Conservation (phyloP, 768 basidiomycete genomes). For the Amanita rimosa region DNA sequence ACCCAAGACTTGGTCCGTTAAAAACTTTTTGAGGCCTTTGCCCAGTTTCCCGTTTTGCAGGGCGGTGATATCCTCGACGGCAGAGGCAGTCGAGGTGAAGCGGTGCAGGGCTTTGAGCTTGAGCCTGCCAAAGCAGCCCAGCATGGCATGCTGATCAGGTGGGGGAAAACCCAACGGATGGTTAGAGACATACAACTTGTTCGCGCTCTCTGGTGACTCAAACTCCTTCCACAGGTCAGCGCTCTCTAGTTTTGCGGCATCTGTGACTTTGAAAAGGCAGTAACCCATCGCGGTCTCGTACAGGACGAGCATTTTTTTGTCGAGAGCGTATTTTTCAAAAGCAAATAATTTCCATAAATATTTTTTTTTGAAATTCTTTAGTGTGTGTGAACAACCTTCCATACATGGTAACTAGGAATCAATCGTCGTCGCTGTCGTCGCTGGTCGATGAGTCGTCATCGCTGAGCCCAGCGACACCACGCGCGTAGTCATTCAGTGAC, state of each 20-base stretch:
- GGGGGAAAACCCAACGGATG: slow-evolving; percentile 1
- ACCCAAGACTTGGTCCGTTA: slow-evolving; percentile 74
- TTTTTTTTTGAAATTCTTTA: no score
- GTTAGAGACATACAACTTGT: slow-evolving; percentile 62
- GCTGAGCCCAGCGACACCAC: slow-evolving; percentile 1
- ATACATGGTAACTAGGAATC: neutral
- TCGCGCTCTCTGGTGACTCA: slow-evolving; percentile 84
- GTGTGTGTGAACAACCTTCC: slow-evolving; percentile 1
- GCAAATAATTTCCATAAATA: no score
- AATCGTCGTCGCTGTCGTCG: slow-evolving; percentile 8
- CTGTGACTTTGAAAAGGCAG: slow-evolving; percentile 93
- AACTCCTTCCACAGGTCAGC: slow-evolving; percentile 89
- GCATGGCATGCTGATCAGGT: no score
- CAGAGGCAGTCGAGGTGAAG: slow-evolving; percentile 91
- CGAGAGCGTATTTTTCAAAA: neutral
- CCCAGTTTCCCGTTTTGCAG: slow-evolving; percentile 89
- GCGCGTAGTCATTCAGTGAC: slow-evolving; percentile 5
- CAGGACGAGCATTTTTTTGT: slow-evolving; percentile 75
- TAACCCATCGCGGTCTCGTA: slow-evolving; percentile 96
- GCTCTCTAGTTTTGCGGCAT: slow-evolving; percentile 77
- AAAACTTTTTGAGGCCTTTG: slow-evolving; percentile 87
- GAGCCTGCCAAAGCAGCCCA: slow-evolving; percentile 47
- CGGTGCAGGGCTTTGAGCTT: slow-evolving; percentile 94
- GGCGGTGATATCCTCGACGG: slow-evolving; percentile 93
- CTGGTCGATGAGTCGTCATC: slow-evolving; percentile 6